Conservation (phyloP, 148 eudicot species). For the Mesembryanthemum crystallinum region DNA sequence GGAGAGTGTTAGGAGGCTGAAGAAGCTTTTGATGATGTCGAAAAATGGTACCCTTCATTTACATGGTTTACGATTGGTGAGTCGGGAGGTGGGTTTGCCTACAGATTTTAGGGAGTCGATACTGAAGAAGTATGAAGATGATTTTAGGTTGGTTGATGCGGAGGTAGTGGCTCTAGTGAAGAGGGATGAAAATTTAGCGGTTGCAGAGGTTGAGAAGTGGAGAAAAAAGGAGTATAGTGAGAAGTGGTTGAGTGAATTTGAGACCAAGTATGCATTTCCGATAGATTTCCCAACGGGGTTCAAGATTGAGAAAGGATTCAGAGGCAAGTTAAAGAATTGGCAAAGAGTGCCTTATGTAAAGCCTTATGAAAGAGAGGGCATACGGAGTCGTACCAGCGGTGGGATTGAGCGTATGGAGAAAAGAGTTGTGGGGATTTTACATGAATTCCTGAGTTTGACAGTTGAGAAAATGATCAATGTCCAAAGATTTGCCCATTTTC, state of each 20-base stretch:
- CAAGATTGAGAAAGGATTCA: conserved; percentile 52
- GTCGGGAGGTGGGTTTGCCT: conserved; percentile 69
- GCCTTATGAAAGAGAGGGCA: conserved; percentile 56
- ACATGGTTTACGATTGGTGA: conserved; percentile 63
- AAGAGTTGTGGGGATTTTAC: conserved; percentile 64
- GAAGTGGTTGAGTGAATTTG: conserved; percentile 86
- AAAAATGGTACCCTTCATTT: conserved; percentile 54
- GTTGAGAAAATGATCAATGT: conserved; percentile 66
- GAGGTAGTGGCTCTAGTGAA: conserved; percentile 54
- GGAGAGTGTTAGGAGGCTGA: conserved; percentile 48
- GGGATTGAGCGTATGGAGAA: conserved; percentile 73
- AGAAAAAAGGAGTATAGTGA: conserved; percentile 59
- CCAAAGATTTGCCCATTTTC: conserved; percentile 61
- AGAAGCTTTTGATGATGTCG: conserved; percentile 72
- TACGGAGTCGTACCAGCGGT: conserved; percentile 42
- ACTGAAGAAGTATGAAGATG: conserved; percentile 42
- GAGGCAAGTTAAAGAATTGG: conserved; percentile 69
- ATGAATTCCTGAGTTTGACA: conserved; percentile 74
- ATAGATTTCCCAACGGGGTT: conserved; percentile 72
- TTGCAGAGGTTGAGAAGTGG: conserved; percentile 65
- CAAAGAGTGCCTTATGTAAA: conserved; percentile 66
- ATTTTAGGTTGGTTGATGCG: conserved; percentile 55
- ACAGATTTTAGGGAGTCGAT: conserved; percentile 62
- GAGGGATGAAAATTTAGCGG: conserved; percentile 37
- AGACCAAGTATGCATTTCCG: conserved; percentile 77